Base-by-base conservation (phyloP, 345 rosid species). In the Anastatica hierochuntica region DNA sequence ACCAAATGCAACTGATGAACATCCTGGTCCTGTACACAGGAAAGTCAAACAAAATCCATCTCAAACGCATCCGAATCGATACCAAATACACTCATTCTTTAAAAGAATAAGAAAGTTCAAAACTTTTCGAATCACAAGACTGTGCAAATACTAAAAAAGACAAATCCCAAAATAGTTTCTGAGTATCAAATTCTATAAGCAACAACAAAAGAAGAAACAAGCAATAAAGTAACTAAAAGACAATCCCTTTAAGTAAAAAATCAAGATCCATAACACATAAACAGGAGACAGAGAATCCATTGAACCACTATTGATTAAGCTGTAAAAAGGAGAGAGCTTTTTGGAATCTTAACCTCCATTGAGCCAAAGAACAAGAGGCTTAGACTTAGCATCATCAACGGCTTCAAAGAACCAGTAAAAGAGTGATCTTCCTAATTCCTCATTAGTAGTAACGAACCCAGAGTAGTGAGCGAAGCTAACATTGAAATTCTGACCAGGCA, bases 321-420 rank as follows among this genome's bases (percentile, higher is more conserved):
- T n/a, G 42, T 15, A 51, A 62, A 23, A 35, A 29, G 18, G 12
- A 16, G 10, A 2, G 16, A 7, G 10, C 37, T 56, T 29, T 56
- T 7, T n/a, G n/a, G 5, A 20, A 30, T 35, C 10, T 11, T 38
- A n/a, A 84, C 90, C 92, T 81, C 92, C 90, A 61, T 75, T 85
- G 64, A 89, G 88, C 95, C 97, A 85, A 56, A 89, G 95, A 54
- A 89, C 60, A 51, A 89, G 78, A 64, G 95, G 97, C 75, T 83
- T 85, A 48, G 95, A 85, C 49, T 66, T 71, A 49, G 97, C 81
- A 44, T 85, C 88, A 47, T 79, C 82, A 8, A 23, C 72, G 35
- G 95, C 94, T 59, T 90, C 95, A 43, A 81, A 39, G 52, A 90
- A 60, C 98, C 96, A 90, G 43, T 87, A 90, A 40, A 90, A 90